Evolutionary conservation across 78 protist genomes (phyloP).

Genomic region (Cavenderia fasciculata): DNA sequence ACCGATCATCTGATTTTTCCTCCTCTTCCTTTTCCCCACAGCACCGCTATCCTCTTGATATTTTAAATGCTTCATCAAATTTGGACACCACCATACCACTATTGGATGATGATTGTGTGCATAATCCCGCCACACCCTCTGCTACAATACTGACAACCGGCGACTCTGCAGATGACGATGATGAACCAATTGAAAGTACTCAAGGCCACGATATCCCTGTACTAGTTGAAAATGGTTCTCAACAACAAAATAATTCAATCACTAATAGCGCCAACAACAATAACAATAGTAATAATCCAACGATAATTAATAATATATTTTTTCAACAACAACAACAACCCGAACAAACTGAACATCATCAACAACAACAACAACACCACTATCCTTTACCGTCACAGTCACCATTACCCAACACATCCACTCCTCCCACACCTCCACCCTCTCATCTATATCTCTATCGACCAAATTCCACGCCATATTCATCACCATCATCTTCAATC

Average conservation of each 20-base stretch:
- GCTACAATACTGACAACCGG: neutral
- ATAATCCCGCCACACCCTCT: neutral
- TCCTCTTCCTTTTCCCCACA: neutral
- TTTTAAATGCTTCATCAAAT: neutral
- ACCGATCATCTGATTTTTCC: neutral
- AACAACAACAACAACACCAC: neutral
- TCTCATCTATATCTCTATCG: neutral
- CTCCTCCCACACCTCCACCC: constrained; percentile 20
- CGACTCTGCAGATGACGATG: constrained; percentile 5
- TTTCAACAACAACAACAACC: neutral
- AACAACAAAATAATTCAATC: too few relatives aligned
- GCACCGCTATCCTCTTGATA: neutral
- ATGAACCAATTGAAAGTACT: too few relatives aligned
- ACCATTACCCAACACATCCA: neutral
- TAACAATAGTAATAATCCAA: too few relatives aligned
- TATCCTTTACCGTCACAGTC: too few relatives aligned
- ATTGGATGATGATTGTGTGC: constrained; percentile 1
- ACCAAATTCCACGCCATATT: neutral
- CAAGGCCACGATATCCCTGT: too few relatives aligned
- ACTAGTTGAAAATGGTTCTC: too few relatives aligned
- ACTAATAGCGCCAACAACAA: too few relatives aligned
- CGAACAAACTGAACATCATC: too few relatives aligned
- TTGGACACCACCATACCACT: constrained; percentile 23
- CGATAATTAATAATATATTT: too few relatives aligned
- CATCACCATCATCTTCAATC: constrained; percentile 16